phyloP scores from a whole-genome alignment of 148 eudicot species.

The Talinum fruticosum region DNA sequence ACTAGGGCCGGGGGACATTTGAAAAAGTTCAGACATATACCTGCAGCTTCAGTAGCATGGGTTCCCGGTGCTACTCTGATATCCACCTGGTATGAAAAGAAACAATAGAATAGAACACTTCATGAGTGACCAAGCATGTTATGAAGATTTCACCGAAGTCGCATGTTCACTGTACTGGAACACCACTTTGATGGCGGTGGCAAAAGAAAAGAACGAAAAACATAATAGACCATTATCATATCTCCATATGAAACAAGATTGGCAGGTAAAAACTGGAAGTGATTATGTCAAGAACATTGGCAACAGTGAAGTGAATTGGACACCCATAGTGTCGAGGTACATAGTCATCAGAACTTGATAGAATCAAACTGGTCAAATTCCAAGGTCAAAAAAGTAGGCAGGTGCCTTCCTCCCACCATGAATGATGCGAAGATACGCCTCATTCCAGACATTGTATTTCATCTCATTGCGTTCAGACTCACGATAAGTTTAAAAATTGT shows the following conservation, averaged over 20 bases:
- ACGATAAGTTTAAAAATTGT: no score
- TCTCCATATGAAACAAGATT: background rate
- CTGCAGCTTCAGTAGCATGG: conserved; percentile 94
- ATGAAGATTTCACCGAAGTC: background rate
- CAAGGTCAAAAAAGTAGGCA: background rate
- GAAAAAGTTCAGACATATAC: conserved; percentile 24
- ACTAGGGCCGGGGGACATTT: background rate
- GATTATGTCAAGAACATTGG: background rate
- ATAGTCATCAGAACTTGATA: background rate
- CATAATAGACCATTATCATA: background rate
- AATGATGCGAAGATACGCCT: background rate
- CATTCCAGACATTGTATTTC: no score
- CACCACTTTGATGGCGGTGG: background rate
- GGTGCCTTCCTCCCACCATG: background rate
- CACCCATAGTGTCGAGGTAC: background rate
- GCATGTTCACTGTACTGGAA: background rate
- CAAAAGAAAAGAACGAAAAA: background rate
- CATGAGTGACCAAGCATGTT: background rate
- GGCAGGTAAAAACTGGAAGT: background rate
- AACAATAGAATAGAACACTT: background rate
- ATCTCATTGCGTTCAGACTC: no score
- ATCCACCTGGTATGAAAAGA: conserved; percentile 56
- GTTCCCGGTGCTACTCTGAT: conserved; percentile 93
- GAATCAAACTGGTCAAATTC: background rate
- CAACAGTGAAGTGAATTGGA: background rate